Evolutionary conservation across 345 rosid species (phyloP), one percentile per base, ranked within the genome.

Genomic region (Melastoma malabathricum): DNA sequence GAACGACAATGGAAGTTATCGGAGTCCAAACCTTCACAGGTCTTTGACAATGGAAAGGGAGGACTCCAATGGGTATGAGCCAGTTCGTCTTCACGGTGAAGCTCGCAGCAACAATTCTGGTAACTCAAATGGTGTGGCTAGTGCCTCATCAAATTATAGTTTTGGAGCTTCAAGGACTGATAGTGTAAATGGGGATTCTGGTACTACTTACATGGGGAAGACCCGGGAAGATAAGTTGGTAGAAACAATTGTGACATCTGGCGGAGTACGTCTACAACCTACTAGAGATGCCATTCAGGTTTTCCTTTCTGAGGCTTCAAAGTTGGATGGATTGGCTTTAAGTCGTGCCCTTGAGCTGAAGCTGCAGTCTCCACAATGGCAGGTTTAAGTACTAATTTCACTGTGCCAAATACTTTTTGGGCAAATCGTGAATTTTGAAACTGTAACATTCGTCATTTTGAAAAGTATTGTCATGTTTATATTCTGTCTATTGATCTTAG

Each of bases 241-340:
- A 78, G 99, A 88, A 68, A 85, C 95, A 46, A 69, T 93, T 67
- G 95, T 88, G 43, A 88, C 95, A 61, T 72, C 86, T 44, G 95
- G 99, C 44, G 97, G 97, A 59, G 88, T 93, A 53, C 94, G 99
- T 16, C 65, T 93, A 52, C 95, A 93, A 66, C 97, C 99, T 44
- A 85, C 99, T 59, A 81, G 94, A 49, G 99, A 93, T 76, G 86
- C 94, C 23, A 67, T 88, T 66, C 90, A 81, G 57, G 75, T 70
- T 61, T 83, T 93, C 64, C 85, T 93, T 18, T 52, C 58, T 52
- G 97, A 84, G 78, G 99, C 95, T 65, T 80, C 81, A 18, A 93
- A 87, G 70, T 62, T 85, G 76, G 90, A 93, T 56, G 70, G 80
- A 41, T 55, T 83, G 77, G 71, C 80, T 51, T 62, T 93, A 68